Conservation (phyloP, 495 filamentous ascomycete genomes). For the Xylaria nigripes region DNA sequence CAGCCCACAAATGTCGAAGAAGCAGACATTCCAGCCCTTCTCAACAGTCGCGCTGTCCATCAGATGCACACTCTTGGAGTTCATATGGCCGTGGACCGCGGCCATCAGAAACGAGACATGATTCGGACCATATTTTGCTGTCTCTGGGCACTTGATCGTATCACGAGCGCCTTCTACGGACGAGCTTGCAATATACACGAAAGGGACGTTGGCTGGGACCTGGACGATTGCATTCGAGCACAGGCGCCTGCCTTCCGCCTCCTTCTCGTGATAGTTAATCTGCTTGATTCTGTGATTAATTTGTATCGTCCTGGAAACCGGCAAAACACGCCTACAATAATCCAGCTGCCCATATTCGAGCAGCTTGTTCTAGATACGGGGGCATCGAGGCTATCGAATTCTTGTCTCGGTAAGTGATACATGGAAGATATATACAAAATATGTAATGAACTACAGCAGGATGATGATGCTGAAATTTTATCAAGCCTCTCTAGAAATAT, state of each 20-base stretch:
- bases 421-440: not conserved
- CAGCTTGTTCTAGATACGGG: slow-evolving; percentile 48
- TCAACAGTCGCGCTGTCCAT: slow-evolving; percentile 38
- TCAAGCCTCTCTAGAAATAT: slow-evolving; percentile 55
- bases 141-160: slow-evolving; percentile 59
- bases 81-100: slow-evolving; percentile 41
- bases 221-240: slow-evolving; percentile 42
- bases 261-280: slow-evolving; percentile 38
- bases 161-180: slow-evolving; percentile 55
- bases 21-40: slow-evolving; percentile 23
- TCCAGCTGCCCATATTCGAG: slow-evolving; percentile 58
- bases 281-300: slow-evolving; percentile 57
- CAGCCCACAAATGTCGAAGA: slow-evolving; percentile 27
- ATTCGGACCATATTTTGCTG: slow-evolving; percentile 52
- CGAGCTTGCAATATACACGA: slow-evolving; percentile 60
- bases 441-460: not conserved
- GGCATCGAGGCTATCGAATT: slow-evolving; percentile 31
- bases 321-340: slow-evolving; percentile 32
- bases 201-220: slow-evolving; percentile 48
- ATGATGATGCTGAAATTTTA: slow-evolving; percentile 7
- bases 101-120: slow-evolving; percentile 17
- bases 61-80: slow-evolving; percentile 59
- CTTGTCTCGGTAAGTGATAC: slow-evolving; percentile 39
- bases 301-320: slow-evolving; percentile 55
- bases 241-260: slow-evolving; percentile 39